These are phyloP conservation scores for Chytridiales sp. DNA, from an alignment of 371 early-diverging fungal species.

Conservation along the genomic window DNA sequence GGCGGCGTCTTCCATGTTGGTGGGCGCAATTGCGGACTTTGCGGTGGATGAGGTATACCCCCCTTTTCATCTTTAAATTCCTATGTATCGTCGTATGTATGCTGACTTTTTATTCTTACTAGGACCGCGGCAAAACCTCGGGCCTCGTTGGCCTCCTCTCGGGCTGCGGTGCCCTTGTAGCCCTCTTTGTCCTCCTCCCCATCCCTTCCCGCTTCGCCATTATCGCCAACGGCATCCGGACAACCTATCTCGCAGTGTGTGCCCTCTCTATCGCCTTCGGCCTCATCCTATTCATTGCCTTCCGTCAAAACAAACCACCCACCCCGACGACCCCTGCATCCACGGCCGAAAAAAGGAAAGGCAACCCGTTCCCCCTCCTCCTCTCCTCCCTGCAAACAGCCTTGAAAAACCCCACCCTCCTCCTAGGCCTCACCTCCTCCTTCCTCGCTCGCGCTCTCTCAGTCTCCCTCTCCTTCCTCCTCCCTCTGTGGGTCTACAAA, in stretches of 20 bases:
- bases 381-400: neutral
- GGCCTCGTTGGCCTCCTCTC: constrained; percentile 45
- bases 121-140: constrained; percentile 38
- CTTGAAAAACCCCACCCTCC: constrained; percentile 43
- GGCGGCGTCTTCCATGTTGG: constrained; percentile 65
- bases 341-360: too few relatives aligned
- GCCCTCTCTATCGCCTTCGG: constrained; percentile 26
- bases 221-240: constrained; percentile 27
- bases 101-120: neutral
- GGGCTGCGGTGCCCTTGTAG: constrained; percentile 48
- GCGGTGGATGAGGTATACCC: constrained; percentile 27
- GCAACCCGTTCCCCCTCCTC: constrained; percentile 5
- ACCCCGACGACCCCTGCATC: too few relatives aligned
- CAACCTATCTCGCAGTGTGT: constrained; percentile 35
- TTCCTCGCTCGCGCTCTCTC: constrained; percentile 72
- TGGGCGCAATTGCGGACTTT: constrained; percentile 48
- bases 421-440: constrained; percentile 48
- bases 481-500: constrained; percentile 73
- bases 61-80: neutral
- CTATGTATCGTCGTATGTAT: neutral
- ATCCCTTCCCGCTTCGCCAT: constrained; percentile 38
- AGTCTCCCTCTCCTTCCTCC: constrained; percentile 67
- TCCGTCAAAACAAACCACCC: too few relatives aligned
- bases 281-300: constrained; percentile 18
- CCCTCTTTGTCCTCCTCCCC: constrained; percentile 45